Evolutionary conservation across 1,284 basidiomycete genomes (phyloP), one percentile per base, ranked within the genome.

Genomic region (Sporisorium sorghi): DNA sequence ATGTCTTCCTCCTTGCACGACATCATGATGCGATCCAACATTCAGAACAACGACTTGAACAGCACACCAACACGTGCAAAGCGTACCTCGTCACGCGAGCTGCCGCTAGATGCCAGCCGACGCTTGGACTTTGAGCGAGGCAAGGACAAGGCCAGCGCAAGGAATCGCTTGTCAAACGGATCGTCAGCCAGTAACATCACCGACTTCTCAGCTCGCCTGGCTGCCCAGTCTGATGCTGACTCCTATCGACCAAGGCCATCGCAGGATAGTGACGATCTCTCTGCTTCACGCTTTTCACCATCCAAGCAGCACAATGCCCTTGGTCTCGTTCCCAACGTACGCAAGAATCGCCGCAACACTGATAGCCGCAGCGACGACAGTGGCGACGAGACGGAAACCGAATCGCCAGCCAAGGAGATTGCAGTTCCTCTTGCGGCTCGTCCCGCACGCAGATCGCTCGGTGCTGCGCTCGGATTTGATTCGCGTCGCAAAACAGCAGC

Each of bases 321-420:
- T 21, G 44, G 39, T 23, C 30, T 43, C 1, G 49, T 30, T 5
- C 26, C 17, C 6, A 30, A 21, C 14, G 11, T 9, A 32, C 43
- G 32, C 39, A 53, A n/a, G 19, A 32, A 24, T 19, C n/a, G 14
- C 1, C 17, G 12, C 10, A 32, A 26, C 30, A 23, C 48, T 0
- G n/a, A 24, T 5, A n/a, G 24, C 10, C 44, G 50, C 24, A 53
- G 43, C 28, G 48, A 73, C 12, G 58, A n/a, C 3, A 64, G 62
- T 42, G 71, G 65, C 14, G 71, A 68, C 48, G 65, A 68, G n/a
- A 73, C 71, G 12, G 71, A 73, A 46, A 68, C 65, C 5, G 71
- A 73, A 8, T 43, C 48, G 26, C 70, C 59, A 4, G 37, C 43
- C 3, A 51, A 55, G 17, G 53, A 54, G 6, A 12, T 43, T 2